Conservation (phyloP, 1,284 basidiomycete genomes). For the Sanguinoderma infundibulare region DNA sequence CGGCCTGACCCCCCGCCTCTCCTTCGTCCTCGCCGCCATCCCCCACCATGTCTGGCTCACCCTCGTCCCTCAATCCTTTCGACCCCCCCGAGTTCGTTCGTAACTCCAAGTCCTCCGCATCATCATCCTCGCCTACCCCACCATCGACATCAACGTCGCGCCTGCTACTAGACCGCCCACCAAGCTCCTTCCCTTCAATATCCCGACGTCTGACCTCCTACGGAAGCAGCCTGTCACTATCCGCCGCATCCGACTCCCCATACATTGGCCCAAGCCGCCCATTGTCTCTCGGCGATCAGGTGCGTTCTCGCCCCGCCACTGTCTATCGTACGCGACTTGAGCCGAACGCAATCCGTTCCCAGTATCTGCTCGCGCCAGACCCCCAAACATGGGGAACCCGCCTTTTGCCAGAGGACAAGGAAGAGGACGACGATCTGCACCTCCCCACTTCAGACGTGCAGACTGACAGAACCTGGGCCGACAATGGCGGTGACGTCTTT, state of each 20-base stretch:
- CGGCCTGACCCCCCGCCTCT: background rate
- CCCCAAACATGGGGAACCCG: constrained; percentile 34
- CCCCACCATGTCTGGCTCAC: constrained; percentile 12
- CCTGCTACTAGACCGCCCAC: constrained; percentile 8
- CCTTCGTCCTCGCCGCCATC: background rate
- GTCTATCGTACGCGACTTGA: background rate
- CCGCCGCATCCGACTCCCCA: constrained; percentile 34
- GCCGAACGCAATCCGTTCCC: constrained; percentile 3
- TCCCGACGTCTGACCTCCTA: constrained; percentile 24
- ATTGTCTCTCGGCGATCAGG: constrained; percentile 34
- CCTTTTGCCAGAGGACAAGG: constrained; percentile 36
- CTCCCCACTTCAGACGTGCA: constrained; percentile 33
- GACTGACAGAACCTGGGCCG: constrained; percentile 20
- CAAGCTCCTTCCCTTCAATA: constrained; percentile 20
- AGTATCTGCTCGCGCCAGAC: constrained; percentile 37
- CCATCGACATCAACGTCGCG: constrained; percentile 8
- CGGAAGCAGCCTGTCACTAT: constrained; percentile 28
- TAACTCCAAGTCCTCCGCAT: constrained; percentile 16
- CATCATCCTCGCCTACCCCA: constrained; percentile 9
- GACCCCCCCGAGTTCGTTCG: constrained; percentile 11
- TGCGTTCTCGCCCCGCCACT: constrained; percentile 13
- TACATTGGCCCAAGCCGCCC: constrained; percentile 34
- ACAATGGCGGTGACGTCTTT: constrained; percentile 32
- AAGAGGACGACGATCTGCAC: constrained; percentile 41
- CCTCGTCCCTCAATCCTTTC: constrained; percentile 4